Base-by-base conservation (phyloP, 305 asterid species). In the Fraxinus velutina region DNA sequence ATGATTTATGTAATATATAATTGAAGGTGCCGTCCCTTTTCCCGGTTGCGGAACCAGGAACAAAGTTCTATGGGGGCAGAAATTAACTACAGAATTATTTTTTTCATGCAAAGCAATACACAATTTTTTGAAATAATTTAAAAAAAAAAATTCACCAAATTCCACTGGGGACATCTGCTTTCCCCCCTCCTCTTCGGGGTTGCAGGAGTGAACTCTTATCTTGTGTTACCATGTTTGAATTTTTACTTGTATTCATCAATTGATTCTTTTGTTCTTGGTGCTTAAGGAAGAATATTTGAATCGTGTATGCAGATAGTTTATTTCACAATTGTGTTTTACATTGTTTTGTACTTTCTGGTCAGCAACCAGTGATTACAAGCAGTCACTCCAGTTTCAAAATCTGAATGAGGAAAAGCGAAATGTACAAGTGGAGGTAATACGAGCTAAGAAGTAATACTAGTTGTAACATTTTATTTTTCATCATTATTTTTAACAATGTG, bases 321-420 rank as follows among this genome's bases (percentile, higher is more conserved):
- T 64, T 47, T 71, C 8, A 77, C 74, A 9, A 13, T 27, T 68
- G 15, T 68, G 52, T 75, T 78, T 71, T 73, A 34, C 29, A 74
- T 66, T 73, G 4, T 68, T 81, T 33, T 90, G 81, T 79, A 77
- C 55, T 82, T 27, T 83, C 82, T 62, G 55, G 84, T 70, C 81
- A 95, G 99, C 99, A 79, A 93, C 90, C 70, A 96, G 98, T 47
- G 99, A 96, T 85, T 96, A 94, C 88, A 88, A 92, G 50, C 99
- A 94, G 82, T 95, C 99, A 78, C 97, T 95, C 84, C 97, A 93
- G 89, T 95, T 95, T 82, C 97, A 93, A 86, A 92, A 87, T 86
- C 87, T 95, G 84, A 95, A 95, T 17, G 97, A 90, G 87, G 98
- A 95, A 87, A 95, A 95, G 86, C 91, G 97, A 82, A 92, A 95